Base-by-base conservation (phyloP, 1,284 basidiomycete species). In the Boletellus deceptivus region DNA sequence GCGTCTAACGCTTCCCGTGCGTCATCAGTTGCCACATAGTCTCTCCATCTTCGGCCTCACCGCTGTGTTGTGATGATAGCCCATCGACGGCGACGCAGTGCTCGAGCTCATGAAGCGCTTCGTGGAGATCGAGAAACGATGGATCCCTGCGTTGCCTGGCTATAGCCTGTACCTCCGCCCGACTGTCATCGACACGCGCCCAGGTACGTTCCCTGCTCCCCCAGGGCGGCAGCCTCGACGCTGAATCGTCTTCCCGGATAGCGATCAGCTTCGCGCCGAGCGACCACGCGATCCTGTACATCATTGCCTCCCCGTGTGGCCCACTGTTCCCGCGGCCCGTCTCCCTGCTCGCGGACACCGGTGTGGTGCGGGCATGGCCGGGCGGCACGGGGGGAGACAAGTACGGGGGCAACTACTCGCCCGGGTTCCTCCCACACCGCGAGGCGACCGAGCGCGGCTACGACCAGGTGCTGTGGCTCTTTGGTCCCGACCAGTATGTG, bases 101-200 rank as follows among this genome's bases (percentile, higher is more conserved):
- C 77, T 89, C 18, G 72, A 74, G 36, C 74, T 92, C 49, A 86
- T 94, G 62, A 83, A 84, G 60, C 77, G 78, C 39, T 75, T 94
- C 35, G 78, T 93, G 42, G 58, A 69, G 37, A 54, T 86, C 45
- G 91, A 95, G 41, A 70, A 75, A 33, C 78, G 83, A 8, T 93
- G 90, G 86, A 87, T 94, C 27, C 92, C 91, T 6, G 69, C 70
- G 0, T 65, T 73, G 4, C 75, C 79, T 2, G 90, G 85, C 10
- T 80, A 88, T 65, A 86, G 85, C 49, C 72, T 94, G 35, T 94
- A 93, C 70, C 76, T 93, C 53, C 80, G 87, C 14, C 91, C 91
- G 1, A 90, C 88, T 3, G 74, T 93, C 59, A 93, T 94, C 61
- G 92, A 91, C 16, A 93, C 93, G 0, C 83, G 87, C 20, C 67